Conservation (phyloP, 257 asterid genomes). For the Solanum appendiculatum region DNA sequence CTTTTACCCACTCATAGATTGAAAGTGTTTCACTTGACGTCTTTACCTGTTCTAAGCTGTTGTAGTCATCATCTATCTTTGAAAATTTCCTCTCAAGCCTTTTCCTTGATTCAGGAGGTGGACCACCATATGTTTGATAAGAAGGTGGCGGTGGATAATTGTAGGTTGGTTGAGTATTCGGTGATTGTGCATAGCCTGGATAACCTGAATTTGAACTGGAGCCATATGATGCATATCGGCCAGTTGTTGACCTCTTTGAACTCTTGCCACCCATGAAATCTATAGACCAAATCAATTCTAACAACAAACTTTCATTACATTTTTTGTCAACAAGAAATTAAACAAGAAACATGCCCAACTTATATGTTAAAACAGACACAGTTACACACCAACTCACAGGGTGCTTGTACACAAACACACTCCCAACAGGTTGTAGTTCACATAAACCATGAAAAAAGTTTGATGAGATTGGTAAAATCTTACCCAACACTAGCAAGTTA, state of each 20-base stretch:
- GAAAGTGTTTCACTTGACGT: constrained; percentile 25
- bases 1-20: background rate
- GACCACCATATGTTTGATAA: constrained; percentile 36
- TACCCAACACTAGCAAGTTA: background rate
- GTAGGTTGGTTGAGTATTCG: constrained; percentile 50
- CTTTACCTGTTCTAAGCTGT: constrained; percentile 66
- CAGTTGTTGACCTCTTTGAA: constrained; percentile 54
- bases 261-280: constrained; percentile 67
- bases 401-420: background rate
- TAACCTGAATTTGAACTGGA: constrained; percentile 51
- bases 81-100: constrained; percentile 72
- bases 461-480: background rate
- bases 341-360: background rate
- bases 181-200: constrained; percentile 34
- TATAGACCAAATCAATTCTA: background rate
- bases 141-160: constrained; percentile 40
- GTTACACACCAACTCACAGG: background rate
- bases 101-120: constrained; percentile 47
- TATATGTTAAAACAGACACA: background rate
- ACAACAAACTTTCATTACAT: background rate
- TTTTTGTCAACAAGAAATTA: background rate
- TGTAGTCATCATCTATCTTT: constrained; percentile 73
- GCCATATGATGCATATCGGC: constrained; percentile 65
- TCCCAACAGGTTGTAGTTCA: background rate
- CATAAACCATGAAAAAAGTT: background rate